Conservation (phyloP, 345 rosid species). For the Lepidium africanum region DNA sequence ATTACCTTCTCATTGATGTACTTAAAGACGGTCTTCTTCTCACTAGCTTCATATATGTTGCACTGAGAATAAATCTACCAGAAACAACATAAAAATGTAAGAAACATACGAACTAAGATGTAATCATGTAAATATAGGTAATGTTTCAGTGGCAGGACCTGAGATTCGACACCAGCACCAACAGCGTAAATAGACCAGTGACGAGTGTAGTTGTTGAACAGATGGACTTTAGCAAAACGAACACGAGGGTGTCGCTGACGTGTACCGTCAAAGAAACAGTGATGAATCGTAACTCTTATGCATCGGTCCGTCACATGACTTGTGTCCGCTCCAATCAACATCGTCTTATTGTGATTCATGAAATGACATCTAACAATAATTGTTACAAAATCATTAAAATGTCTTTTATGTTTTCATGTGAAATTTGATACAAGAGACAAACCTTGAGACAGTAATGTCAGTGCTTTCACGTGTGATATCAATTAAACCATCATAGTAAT, state of each 20-base stretch:
- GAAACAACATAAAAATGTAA: not conserved
- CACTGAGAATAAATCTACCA: conserved; percentile 79
- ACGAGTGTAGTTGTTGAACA: conserved; percentile 82
- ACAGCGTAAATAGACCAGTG: conserved; percentile 92
- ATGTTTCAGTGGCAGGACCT: conserved; percentile 33
- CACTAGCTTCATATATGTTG: conserved; percentile 92
- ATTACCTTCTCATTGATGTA: conserved; percentile 74
- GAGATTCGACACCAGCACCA: conserved; percentile 88
- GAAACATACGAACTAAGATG: not conserved
- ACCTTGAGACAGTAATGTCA: conserved; percentile 84
- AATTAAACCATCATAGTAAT: conserved; percentile 84
- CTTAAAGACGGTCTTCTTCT: conserved; percentile 84
- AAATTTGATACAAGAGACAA: not conserved
- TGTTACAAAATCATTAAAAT: too few species aligned
- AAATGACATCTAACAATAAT: conserved; percentile 58
- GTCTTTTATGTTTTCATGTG: too few species aligned
- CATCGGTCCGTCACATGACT: conserved; percentile 70
- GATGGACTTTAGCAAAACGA: conserved; percentile 78
- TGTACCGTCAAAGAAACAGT: conserved; percentile 88
- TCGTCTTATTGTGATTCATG: conserved; percentile 73
- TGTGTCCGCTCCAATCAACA: conserved; percentile 86
- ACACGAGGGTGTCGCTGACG: conserved; percentile 93
- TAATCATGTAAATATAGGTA: not conserved
- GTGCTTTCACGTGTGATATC: conserved; percentile 96
- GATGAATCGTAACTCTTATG: conserved; percentile 86